phyloP scores from a whole-genome alignment of 176 grass and related monocot species.

The Thinopyrum elongatum region DNA sequence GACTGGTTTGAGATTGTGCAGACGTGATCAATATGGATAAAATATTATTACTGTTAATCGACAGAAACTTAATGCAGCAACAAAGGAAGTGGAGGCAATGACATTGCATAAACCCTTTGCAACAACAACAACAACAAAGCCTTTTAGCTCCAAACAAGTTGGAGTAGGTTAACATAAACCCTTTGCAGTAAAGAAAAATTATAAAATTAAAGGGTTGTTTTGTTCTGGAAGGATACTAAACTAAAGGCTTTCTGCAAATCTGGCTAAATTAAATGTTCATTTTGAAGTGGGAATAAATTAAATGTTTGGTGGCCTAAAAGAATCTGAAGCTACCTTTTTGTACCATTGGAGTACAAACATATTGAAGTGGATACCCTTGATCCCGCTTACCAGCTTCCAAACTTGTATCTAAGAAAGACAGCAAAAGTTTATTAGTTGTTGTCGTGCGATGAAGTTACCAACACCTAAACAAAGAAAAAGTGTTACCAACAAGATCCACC shows the following conservation, averaged over 20 bases:
- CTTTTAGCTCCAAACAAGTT: too few relatives aligned
- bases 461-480: not conserved
- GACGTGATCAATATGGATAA: too few relatives aligned
- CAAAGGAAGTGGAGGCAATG: too few relatives aligned
- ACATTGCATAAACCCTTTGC: too few relatives aligned
- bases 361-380: not conserved
- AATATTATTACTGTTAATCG: too few relatives aligned
- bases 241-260: not conserved
- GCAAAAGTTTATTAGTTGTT: not conserved
- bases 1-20: too few relatives aligned
- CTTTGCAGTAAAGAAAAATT: too few relatives aligned
- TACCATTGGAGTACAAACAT: not conserved
- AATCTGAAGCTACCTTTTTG: not conserved
- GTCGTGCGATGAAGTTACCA: not conserved
- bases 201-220: too few relatives aligned
- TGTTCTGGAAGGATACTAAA: not conserved
- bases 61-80: too few relatives aligned
- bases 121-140: too few relatives aligned
- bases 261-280: not conserved
- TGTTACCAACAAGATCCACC: constrained; percentile 15
- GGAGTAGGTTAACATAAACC: too few relatives aligned
- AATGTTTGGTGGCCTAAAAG: not conserved
- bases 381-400: not conserved
- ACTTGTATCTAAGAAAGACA: not conserved
- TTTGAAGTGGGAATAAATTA: not conserved